These are phyloP conservation scores for Iberis pinnata DNA, from an alignment of 345 rosid genomes.

Conservation along the genomic window DNA sequence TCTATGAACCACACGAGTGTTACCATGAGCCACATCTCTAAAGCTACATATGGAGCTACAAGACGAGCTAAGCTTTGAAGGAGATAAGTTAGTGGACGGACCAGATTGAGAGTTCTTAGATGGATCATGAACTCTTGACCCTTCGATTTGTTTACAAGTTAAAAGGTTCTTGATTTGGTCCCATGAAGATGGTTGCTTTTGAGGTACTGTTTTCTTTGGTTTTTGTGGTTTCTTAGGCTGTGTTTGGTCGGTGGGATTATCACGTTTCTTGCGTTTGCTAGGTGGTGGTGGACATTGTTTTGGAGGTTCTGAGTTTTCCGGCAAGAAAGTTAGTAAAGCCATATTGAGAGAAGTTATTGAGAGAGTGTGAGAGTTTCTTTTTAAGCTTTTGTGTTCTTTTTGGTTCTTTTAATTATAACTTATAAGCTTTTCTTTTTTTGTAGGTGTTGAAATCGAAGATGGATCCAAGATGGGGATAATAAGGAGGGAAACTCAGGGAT, in stretches of 20 bases:
- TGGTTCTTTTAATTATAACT: constrained; percentile 27
- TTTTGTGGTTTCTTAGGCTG: constrained; percentile 14
- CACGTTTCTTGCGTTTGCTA: constrained; percentile 30
- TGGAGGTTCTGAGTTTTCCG: constrained; percentile 25
- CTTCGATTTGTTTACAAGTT: constrained; percentile 81
- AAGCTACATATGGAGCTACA: constrained; percentile 87
- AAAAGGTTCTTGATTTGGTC: constrained; percentile 92
- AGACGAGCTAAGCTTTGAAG: constrained; percentile 50
- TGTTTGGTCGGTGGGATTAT: constrained; percentile 17
- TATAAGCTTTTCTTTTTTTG: constrained; percentile 10
- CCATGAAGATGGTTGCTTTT: constrained; percentile 72
- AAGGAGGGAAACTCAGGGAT: constrained; percentile 34
- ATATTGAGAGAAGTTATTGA: constrained; percentile 26
- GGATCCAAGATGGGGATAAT: constrained; percentile 30
- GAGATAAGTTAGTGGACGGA: constrained; percentile 21
- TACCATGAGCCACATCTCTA: constrained; percentile 76
- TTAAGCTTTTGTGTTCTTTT: constrained; percentile 11
- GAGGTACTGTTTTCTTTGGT: constrained; percentile 27
- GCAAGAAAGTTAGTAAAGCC: constrained; percentile 34
- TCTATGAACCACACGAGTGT: constrained; percentile 89
- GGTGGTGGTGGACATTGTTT: constrained; percentile 24
- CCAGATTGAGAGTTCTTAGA: constrained; percentile 37
- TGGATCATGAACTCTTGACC: constrained; percentile 68
- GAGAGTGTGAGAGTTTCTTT: constrained; percentile 27
- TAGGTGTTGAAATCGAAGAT: constrained; percentile 31